A percentile compares a stretch with the other conserved stretches of the same genome.
Evolutionary conservation across 768 basidiomycete genomes (phyloP).

Genomic region (Leccinum imitatum): DNA sequence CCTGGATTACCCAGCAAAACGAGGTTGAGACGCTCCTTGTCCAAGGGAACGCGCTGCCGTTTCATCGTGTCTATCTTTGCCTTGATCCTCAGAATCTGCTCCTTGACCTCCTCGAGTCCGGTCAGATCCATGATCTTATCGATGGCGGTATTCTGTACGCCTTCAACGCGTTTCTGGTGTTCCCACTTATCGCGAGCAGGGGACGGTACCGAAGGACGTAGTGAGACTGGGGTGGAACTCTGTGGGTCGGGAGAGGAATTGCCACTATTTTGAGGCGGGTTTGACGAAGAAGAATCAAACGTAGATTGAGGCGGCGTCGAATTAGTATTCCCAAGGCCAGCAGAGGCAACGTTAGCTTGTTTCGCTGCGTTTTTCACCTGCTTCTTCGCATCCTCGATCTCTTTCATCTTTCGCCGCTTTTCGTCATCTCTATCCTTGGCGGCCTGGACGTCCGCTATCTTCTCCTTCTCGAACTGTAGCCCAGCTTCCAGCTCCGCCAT

Average conservation of each 20-base stretch:
- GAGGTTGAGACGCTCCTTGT: constrained; percentile 59
- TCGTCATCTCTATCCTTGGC: constrained; percentile 15
- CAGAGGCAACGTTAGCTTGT: neutral
- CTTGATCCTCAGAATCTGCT: constrained; percentile 54
- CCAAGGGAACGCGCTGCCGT: constrained; percentile 49
- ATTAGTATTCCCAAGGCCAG: constrained; percentile 1
- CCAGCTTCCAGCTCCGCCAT: constrained; percentile 12
- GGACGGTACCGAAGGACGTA: constrained; percentile 11
- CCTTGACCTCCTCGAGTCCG: constrained; percentile 65
- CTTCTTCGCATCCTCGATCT: constrained; percentile 13
- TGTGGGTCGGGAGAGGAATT: neutral
- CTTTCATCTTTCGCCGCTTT: constrained; percentile 9
- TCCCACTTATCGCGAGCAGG: constrained; percentile 19
- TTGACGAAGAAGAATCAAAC: neutral
- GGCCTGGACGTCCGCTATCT: constrained; percentile 6
- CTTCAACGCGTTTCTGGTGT: constrained; percentile 48
- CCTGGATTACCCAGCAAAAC: constrained; percentile 69
- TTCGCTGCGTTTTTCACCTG: constrained; percentile 7
- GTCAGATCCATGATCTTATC: constrained; percentile 58
- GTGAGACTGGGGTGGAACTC: neutral
- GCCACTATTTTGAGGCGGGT: constrained; percentile 1
- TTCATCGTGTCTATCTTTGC: constrained; percentile 46
- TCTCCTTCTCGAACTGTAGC: constrained; percentile 12
- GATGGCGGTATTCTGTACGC: constrained; percentile 49
- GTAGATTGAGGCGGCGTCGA: neutral